A percentile compares a stretch with the other conserved stretches of the same genome.
Conservation (phyloP, 768 basidiomycete species). For the Mrakia gelida region DNA sequence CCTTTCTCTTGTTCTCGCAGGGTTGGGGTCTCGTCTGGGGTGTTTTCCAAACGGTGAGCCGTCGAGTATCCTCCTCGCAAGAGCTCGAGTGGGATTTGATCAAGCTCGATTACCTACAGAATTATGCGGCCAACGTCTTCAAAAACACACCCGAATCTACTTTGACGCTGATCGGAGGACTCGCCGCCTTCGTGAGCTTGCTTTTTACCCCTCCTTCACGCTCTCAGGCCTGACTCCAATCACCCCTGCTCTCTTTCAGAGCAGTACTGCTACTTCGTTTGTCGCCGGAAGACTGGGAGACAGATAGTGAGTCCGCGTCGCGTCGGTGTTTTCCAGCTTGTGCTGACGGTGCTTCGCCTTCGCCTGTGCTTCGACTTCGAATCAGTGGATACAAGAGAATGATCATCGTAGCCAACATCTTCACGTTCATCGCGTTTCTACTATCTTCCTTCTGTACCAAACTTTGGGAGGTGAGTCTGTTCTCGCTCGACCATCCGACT, state of each 20-base stretch:
- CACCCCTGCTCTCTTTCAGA: not conserved
- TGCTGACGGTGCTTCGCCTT: not conserved
- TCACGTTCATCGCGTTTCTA: not conserved
- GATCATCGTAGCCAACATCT: not conserved
- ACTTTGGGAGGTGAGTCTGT: not conserved
- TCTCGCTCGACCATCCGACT: too few relatives aligned
- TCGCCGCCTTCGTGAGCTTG: slow-evolving; percentile 15
- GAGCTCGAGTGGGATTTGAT: too few relatives aligned
- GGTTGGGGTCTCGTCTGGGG: slow-evolving; percentile 14
- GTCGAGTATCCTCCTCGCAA: too few relatives aligned
- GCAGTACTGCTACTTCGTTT: slow-evolving; percentile 15
- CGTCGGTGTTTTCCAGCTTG: not conserved
- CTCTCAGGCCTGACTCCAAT: too few relatives aligned
- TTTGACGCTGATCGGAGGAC: slow-evolving; percentile 17
- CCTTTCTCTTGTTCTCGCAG: not conserved
- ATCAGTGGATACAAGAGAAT: slow-evolving; percentile 22
- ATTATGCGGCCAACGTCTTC: not conserved
- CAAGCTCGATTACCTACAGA: too few relatives aligned
- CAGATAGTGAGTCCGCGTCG: not conserved
- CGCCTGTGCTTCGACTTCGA: not conserved
- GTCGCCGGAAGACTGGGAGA: slow-evolving; percentile 15
- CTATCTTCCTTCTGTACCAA: slow-evolving; percentile 10
- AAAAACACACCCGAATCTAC: not conserved
- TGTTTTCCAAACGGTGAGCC: not conserved
- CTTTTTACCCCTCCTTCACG: not conserved